Percentiles rank a stretch among this genome's conserved stretches.
Conservation (phyloP, 495 filamentous ascomycete genomes). For the Xylaria sp. region DNA sequence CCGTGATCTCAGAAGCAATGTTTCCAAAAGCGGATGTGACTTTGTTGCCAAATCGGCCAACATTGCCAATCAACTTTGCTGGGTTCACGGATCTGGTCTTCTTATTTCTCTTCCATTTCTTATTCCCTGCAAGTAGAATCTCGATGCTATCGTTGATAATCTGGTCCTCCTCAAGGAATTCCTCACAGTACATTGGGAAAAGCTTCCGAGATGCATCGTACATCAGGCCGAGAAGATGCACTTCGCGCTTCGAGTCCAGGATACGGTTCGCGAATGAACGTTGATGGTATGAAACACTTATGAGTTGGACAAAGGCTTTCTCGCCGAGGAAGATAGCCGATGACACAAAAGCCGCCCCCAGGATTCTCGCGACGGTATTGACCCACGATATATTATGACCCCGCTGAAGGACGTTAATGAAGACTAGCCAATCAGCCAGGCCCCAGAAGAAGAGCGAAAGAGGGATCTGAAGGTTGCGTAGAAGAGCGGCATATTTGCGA, state of each 20-base stretch:
- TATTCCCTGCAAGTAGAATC: constrained; percentile 52
- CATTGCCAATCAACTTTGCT: constrained; percentile 76
- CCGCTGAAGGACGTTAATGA: constrained; percentile 65
- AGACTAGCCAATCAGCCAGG: constrained; percentile 78
- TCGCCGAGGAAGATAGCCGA: constrained; percentile 79
- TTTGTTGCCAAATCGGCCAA: constrained; percentile 87
- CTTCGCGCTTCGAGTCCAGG: constrained; percentile 83
- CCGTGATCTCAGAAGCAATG: constrained; percentile 90
- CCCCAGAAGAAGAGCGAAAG: constrained; percentile 89
- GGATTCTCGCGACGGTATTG: constrained; percentile 67
- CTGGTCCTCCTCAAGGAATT: constrained; percentile 91
- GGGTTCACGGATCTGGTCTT: constrained; percentile 72
- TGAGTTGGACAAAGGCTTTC: constrained; percentile 86
- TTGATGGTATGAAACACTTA: constrained; percentile 93
- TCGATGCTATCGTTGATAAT: constrained; percentile 83
- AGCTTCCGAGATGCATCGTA: constrained; percentile 87
- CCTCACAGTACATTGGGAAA: constrained; percentile 89
- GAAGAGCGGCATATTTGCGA: constrained; percentile 86
- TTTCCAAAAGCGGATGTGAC: constrained; percentile 92
- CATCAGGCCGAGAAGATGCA: constrained; percentile 78
- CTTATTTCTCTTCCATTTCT: constrained; percentile 46
- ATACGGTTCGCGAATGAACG: constrained; percentile 90
- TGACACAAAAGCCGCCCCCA: constrained; percentile 78
- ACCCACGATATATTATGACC: constrained; percentile 46
- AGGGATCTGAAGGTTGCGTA: constrained; percentile 81